A percentile compares a stretch with the other conserved stretches of the same genome.
Conservation (phyloP, 75 land plant species). For the Cunninghamia lanceolata region DNA sequence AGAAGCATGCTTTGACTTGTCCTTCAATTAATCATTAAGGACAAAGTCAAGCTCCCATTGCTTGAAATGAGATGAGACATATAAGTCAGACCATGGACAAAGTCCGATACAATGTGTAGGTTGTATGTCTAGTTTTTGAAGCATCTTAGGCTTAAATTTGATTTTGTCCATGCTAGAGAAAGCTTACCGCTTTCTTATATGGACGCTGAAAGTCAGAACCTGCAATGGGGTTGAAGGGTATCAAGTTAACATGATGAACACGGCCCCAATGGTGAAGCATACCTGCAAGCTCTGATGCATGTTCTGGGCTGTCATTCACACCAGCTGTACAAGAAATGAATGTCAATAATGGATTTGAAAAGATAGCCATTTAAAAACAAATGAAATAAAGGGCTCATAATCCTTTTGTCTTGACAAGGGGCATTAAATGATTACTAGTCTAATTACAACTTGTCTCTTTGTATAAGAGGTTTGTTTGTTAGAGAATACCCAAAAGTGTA, state of each 20-base stretch:
- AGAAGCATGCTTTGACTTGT: neutral
- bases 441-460: neutral
- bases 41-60: neutral
- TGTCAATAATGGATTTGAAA: neutral
- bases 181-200: constrained; percentile 70
- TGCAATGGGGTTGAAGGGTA: constrained; percentile 89
- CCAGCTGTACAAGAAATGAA: constrained; percentile 58
- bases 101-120: neutral
- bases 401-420: neutral
- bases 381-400: neutral
- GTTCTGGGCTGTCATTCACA: constrained; percentile 75
- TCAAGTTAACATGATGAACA: constrained; percentile 86
- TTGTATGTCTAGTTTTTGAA: neutral
- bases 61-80: neutral
- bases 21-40: neutral
- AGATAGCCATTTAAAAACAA: neutral
- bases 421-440: neutral
- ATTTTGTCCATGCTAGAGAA: neutral
- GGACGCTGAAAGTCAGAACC: constrained; percentile 90
- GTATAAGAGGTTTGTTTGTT: neutral
- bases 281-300: constrained; percentile 84
- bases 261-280: constrained; percentile 78
- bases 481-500: constrained; percentile 77
- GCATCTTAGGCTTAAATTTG: neutral
- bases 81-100: neutral